Percentiles rank a stretch among this genome's conserved stretches.
These are phyloP conservation scores for Elongisporangium senticosum DNA, from an alignment of 352 stramenopile genomes.

Conservation along the genomic window DNA sequence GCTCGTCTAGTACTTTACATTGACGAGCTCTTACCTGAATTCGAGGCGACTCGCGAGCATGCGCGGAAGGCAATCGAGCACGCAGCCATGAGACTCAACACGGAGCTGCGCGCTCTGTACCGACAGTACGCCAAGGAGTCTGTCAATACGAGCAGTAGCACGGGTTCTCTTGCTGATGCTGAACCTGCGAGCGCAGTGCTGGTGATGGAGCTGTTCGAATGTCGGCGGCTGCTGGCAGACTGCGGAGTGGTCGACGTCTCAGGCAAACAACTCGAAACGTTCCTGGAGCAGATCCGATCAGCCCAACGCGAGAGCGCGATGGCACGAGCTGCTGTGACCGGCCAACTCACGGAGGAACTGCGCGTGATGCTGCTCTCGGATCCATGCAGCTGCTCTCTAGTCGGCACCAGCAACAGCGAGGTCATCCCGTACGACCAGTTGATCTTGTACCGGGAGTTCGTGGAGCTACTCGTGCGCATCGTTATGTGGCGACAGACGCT, in stretches of 20 bases:
- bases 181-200: conserved; percentile 17
- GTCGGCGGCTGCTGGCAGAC: conserved; percentile 36
- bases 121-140: conserved; percentile 38
- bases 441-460: conserved; percentile 56
- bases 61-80: conserved; percentile 43
- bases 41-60: conserved; percentile 24
- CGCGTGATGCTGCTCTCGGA: neutral
- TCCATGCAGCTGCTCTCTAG: neutral
- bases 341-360: conserved; percentile 12
- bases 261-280: conserved; percentile 27
- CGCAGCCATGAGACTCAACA: conserved; percentile 52
- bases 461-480: conserved; percentile 58
- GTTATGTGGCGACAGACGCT: conserved; percentile 21
- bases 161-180: neutral
- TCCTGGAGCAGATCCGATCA: conserved; percentile 28
- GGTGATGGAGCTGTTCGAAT: conserved; percentile 47
- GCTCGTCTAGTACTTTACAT: conserved; percentile 35
- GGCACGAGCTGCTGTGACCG: conserved; percentile 8
- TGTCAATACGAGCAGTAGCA: conserved; percentile 2
- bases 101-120: conserved; percentile 53
- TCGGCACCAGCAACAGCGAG: conserved; percentile 3
- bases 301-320: conserved; percentile 28
- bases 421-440: conserved; percentile 32
- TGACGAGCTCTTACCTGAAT: conserved; percentile 32
- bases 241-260: conserved; percentile 31